phyloP scores from a whole-genome alignment of 208 protist genomes.

The Giardia duodenalis region DNA sequence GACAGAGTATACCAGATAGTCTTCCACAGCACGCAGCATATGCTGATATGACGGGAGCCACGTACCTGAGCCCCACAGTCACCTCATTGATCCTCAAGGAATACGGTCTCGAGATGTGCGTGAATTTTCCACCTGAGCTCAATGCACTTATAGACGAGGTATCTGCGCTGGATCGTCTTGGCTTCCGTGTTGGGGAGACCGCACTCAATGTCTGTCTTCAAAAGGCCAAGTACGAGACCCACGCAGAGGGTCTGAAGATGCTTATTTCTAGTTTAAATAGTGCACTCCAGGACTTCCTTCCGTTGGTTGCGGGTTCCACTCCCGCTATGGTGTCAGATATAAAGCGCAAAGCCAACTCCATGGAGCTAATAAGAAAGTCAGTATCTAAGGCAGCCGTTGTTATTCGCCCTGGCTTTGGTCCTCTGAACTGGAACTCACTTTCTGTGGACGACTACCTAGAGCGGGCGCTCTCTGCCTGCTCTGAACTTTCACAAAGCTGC shows the following conservation, averaged over 20 bases:
- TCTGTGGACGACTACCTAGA: slow-evolving; percentile 14
- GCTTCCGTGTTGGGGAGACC: background rate
- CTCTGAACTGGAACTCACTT: slow-evolving; percentile 30
- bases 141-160: slow-evolving; percentile 17
- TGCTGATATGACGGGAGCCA: slow-evolving; percentile 1
- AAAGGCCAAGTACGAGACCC: background rate
- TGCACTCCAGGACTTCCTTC: background rate
- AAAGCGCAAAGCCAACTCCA: background rate
- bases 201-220: slow-evolving; percentile 16
- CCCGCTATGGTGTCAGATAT: background rate
- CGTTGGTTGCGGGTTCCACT: too few relatives aligned
- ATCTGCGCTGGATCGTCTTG: background rate
- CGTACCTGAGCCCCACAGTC: background rate
- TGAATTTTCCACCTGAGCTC: background rate
- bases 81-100: background rate
- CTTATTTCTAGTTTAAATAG: background rate
- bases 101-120: background rate
- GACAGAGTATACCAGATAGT: background rate
- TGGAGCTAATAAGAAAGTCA: background rate
- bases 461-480: background rate
- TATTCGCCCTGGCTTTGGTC: background rate
- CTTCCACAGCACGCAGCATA: background rate
- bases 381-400: background rate
- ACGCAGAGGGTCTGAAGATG: background rate
- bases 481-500: background rate